Percentiles rank a stretch among this genome's conserved stretches.
These are phyloP conservation scores for Dissophora ornata DNA, from an alignment of 192 early-diverging fungal species.

Conservation along the genomic window DNA sequence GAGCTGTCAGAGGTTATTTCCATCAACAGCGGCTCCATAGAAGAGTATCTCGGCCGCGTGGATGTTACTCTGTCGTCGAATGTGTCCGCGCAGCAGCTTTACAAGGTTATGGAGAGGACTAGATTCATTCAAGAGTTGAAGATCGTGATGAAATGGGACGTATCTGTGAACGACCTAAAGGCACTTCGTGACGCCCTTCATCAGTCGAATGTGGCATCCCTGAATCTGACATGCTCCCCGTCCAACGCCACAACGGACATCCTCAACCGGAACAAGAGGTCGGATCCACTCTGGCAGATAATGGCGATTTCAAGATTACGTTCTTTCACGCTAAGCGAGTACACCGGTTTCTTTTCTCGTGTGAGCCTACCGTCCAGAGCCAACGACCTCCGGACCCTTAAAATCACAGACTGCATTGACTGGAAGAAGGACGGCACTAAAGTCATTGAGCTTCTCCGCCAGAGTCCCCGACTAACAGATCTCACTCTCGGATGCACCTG, in stretches of 20 bases:
- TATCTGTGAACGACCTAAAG: constrained; percentile 8
- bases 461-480: constrained; percentile 4
- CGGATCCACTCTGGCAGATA: constrained; percentile 21
- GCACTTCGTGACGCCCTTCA: constrained; percentile 14
- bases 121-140: constrained; percentile 24
- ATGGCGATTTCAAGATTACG: constrained; percentile 8
- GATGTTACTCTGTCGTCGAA: constrained; percentile 12
- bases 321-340: constrained; percentile 10
- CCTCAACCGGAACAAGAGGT: constrained; percentile 9
- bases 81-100: constrained; percentile 16
- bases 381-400: background rate
- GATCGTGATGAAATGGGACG: constrained; percentile 17
- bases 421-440: constrained; percentile 25
- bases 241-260: background rate
- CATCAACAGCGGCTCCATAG: constrained; percentile 12
- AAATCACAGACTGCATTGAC: constrained; percentile 13
- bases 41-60: constrained; percentile 14
- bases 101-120: constrained; percentile 10
- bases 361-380: background rate
- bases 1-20: constrained; percentile 12
- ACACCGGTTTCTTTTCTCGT: constrained; percentile 17
- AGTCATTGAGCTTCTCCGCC: constrained; percentile 13
- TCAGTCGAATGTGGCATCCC: constrained; percentile 6
- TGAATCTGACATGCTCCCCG: constrained; percentile 12
- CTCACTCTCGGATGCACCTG: constrained; percentile 5